Base-by-base conservation (phyloP, 139 green algal genomes). In the Axilococcus clingmanii region DNA sequence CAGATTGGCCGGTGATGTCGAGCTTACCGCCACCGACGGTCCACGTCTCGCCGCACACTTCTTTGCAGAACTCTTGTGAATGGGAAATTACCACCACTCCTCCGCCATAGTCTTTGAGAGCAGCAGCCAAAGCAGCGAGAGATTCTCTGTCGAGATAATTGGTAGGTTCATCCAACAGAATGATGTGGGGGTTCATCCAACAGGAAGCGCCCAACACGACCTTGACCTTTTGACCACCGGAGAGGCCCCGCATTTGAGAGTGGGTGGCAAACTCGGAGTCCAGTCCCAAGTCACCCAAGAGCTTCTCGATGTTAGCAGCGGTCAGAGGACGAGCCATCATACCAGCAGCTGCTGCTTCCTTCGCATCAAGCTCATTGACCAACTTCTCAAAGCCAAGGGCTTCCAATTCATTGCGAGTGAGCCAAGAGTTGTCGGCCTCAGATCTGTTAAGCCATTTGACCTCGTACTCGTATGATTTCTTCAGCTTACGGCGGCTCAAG, bases 131-230 rank as follows among this genome's bases (percentile, higher is more conserved):
- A 12, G 83, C 85, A 47, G 80, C 85, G 30, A 94, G 69, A 22
- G 83, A 84, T 57, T 94, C 85, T 38, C 79, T 67, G 65, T 94
- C 84, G 35, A 94, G 75, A 74, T 90, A 94, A 70, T 94, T 94
- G 63, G 82, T 91, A 40, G 84, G 84, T 72, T 91, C 84, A 61
- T 94, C 84, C 65, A 94, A 76, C 55, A 91, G 77, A 22, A 94
- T 63, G 33, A 94, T 77, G 72, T 94, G 84, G 9, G 84, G 84
- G 23, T 68, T 48, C 52, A 83, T 79, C 82, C 82, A 91, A 61
- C 80, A 85, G 50, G 82, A 80, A 7, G 84, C 82, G 9, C 57
- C 82, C 36, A 93, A 63, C 57, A 94, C 83, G 34, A 91, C 63
- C 79, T 93, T 93, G 19, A 93, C 80, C 81, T 90, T 89, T 72